Base-by-base conservation (phyloP, 495 filamentous ascomycete species). In the Talaromyces thailandensis region DNA sequence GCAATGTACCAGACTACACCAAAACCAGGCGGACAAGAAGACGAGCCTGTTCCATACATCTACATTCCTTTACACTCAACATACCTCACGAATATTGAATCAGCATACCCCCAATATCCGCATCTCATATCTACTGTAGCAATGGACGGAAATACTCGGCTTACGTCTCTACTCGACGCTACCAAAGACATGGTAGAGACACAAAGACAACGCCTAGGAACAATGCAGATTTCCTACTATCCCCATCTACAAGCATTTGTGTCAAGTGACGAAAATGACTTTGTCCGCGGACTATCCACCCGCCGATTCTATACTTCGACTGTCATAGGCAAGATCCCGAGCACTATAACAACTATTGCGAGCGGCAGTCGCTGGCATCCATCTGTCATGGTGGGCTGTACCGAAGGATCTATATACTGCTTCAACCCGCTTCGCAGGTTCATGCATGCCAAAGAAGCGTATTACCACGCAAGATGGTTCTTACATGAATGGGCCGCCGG, bases 381-480 rank as follows among this genome's bases (percentile, higher is more conserved):
- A 1, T 78, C 73, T 58, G 65, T 83, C 1, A 64, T 88, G 12
- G 70, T 76, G 25, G 87, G 84, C 0, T 77, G 78, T n/a, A 79
- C 80, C 1, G 82, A 82, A 62, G 87, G 87, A 0, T 73, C 76
- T 18, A 82, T 84, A 1, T 58, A 75, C 14, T 79, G 78, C 9
- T 76, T 74, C 3, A 90, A 87, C 65, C 84, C 87, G 0, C 62
- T 88, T 25, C 73, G 81, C 9, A 77, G 81, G 56, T 64, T 80
- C 3, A 65, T 87, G 50, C 79, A 84, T 64, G 64, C 68, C 6
- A 88, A 84, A 67, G 72, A 74, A 45, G 74, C 77, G 37, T 75
- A 80, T 45, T 87, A 75, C 69, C 82, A 85, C 65, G 82, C 85
- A 63, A 75, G 72, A 3, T 86, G 86, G 83, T 90, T 88, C 63